Conservation (phyloP, 768 basidiomycete genomes). For the Plicaturopsis crispa region DNA sequence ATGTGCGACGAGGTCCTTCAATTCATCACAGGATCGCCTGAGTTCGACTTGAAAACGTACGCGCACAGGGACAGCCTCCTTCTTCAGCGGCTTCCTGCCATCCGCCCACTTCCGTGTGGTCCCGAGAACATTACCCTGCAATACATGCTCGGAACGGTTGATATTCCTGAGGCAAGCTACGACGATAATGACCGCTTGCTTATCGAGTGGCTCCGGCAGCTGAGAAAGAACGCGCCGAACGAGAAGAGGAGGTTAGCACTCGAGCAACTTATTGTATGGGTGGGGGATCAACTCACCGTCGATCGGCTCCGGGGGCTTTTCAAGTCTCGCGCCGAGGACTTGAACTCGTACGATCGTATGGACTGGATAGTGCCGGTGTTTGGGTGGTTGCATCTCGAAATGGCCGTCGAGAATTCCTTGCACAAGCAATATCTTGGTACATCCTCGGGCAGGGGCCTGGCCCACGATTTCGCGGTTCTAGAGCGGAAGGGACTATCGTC, state of each 20-base stretch:
- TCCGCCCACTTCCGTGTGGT: slow-evolving; percentile 19
- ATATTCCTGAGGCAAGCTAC: slow-evolving; percentile 32
- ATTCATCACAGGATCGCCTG: slow-evolving; percentile 18
- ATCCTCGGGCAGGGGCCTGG: slow-evolving; percentile 13
- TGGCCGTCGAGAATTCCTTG: slow-evolving; percentile 31
- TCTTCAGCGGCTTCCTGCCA: slow-evolving; percentile 13
- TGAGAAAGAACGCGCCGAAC: slow-evolving; percentile 11
- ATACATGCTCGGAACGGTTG: slow-evolving; percentile 25
- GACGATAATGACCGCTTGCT: slow-evolving; percentile 25
- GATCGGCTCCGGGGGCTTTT: slow-evolving; percentile 28
- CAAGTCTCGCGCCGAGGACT: slow-evolving; percentile 26
- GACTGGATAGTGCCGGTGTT: slow-evolving; percentile 24
- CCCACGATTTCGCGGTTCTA: slow-evolving; percentile 23
- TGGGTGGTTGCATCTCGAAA: slow-evolving; percentile 34
- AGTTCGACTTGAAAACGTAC: slow-evolving; percentile 23
- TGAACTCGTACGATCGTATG: slow-evolving; percentile 28
- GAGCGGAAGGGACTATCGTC: slow-evolving; percentile 20
- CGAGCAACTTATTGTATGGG: slow-evolving; percentile 22
- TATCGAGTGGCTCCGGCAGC: slow-evolving; percentile 23
- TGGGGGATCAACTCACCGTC: slow-evolving; percentile 31
- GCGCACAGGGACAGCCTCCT: slow-evolving; percentile 5
- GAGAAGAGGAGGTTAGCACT: slow-evolving; percentile 15
- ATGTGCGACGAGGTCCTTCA: slow-evolving; percentile 15
- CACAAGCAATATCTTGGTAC: slow-evolving; percentile 34
- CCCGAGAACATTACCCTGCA: slow-evolving; percentile 20